Conservation (phyloP, 306 rosid genomes). For the Glycyrrhiza uralensis region DNA sequence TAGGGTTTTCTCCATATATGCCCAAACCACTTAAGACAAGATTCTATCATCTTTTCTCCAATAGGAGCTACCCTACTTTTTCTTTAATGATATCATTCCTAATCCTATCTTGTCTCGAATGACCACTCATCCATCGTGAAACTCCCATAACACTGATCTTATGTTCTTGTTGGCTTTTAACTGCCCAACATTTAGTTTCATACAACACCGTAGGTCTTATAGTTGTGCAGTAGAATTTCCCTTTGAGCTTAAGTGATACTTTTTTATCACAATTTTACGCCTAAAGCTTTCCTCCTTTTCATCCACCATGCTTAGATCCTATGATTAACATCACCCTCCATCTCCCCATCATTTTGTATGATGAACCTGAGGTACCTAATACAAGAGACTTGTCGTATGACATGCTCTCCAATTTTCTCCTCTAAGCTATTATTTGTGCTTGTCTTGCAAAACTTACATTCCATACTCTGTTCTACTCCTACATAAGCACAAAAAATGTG, state of each 20-base stretch:
- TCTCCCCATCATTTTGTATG: not conserved
- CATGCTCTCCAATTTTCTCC: not conserved
- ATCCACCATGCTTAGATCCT: not conserved
- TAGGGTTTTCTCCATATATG: not conserved
- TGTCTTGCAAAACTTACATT: not conserved
- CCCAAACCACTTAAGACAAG: not conserved
- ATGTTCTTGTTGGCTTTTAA: not conserved
- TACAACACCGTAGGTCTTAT: not conserved
- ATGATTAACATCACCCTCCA: not conserved
- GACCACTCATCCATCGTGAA: not conserved
- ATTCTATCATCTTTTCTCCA: not conserved
- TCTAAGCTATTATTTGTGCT: not conserved
- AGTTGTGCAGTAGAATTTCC: no score
- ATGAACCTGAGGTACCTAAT: not conserved
- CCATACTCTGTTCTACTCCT: not conserved
- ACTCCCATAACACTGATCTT: not conserved
- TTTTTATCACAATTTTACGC: no score
- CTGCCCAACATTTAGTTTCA: not conserved
- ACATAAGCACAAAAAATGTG: not conserved
- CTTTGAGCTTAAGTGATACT: not conserved
- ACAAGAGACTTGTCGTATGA: not conserved
- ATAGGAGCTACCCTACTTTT: not conserved
- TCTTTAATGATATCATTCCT: not conserved
- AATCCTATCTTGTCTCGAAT: not conserved
- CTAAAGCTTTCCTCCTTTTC: not conserved